Evolutionary conservation across 108 stramenopile genomes (phyloP), one percentile per base, ranked within the genome.

Genomic region (Stephanodiscus minutulus): DNA sequence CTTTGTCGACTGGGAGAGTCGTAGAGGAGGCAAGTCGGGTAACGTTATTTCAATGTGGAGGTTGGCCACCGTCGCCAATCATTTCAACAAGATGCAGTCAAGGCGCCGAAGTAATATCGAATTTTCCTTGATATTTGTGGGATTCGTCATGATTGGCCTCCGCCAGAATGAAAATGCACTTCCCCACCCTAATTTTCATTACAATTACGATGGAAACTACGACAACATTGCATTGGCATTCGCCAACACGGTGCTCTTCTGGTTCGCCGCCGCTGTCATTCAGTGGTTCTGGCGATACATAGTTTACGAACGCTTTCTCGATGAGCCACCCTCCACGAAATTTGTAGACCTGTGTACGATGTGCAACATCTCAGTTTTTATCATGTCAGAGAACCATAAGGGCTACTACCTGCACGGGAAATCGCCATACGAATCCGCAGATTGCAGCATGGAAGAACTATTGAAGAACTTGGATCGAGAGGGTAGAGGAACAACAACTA

Each of bases 341-440:
- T 86, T 90, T 61, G 47, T 92, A 12, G 91, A 92, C 43, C 77
- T 95, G 17, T 89, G 87, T 29, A 91, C 90, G 7, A 83, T 91
- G 52, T 92, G 90, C 24, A 95, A 93, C 76, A 71, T 92, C 4
- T 80, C 77, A 49, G 53, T 91, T 5, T 73, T 94, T n/a, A 58
- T 91, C 24, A 66, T 93, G 54, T 70, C 82, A 52, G 90, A 90
- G 62, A 49, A 61, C 33, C 86, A 83, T 56, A 87, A 86, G 48
- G 88, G 91, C 9, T 93, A 82, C 70, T 95, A 95, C 74, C 64
- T 95, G 27, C 94, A 95, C 66, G 87, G 94, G 60, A 82, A 85
- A 58, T 85, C 90, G 25, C 94, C 91, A 7, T 85, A 86, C 71
- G 79, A 87, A 33, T 69, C 66, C 58, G 90, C 91, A 28, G 94